A percentile compares a stretch with the other conserved stretches of the same genome.
Conservation (phyloP, 1,284 basidiomycete species). For the Fomitopsis palustris region DNA sequence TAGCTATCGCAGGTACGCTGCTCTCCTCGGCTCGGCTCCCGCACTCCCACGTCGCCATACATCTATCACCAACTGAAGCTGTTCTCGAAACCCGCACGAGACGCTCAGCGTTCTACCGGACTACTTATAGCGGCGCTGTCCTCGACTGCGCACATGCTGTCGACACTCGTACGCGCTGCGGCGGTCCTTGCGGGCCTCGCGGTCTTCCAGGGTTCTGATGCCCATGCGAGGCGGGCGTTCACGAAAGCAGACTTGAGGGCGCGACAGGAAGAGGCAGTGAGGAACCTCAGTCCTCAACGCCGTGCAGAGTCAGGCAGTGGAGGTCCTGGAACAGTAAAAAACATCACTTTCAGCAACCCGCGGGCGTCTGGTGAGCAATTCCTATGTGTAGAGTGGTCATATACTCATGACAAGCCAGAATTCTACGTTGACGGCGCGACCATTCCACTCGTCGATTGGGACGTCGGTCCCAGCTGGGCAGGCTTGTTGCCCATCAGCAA, state of each 20-base stretch:
- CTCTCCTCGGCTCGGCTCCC: background rate
- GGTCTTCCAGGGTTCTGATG: background rate
- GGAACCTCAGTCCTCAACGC: slow-evolving; percentile 15
- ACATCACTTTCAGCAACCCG: slow-evolving; percentile 71
- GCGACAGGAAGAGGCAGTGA: slow-evolving; percentile 22
- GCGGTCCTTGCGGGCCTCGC: background rate
- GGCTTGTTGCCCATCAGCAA: slow-evolving; percentile 70
- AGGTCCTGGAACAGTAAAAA: slow-evolving; percentile 36
- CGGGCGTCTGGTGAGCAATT: slow-evolving; percentile 50
- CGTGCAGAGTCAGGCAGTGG: slow-evolving; percentile 4
- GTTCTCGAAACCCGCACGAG: background rate
- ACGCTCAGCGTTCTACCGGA: background rate
- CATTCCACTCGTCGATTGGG: slow-evolving; percentile 69
- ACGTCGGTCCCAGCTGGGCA: slow-evolving; percentile 73
- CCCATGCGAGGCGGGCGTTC: slow-evolving; percentile 15
- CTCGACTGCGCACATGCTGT: slow-evolving; percentile 1
- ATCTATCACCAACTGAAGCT: background rate
- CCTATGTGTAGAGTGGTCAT: background rate
- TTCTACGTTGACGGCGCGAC: slow-evolving; percentile 68
- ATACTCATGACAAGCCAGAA: slow-evolving; percentile 35
- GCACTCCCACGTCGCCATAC: background rate
- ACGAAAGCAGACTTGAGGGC: slow-evolving; percentile 21
- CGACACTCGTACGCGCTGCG: background rate
- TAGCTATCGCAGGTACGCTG: no score
- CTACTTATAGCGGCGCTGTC: background rate